A percentile compares a stretch with the other conserved stretches of the same genome.
Conservation (phyloP, 306 rosid species). For the Rosa lucieae region DNA sequence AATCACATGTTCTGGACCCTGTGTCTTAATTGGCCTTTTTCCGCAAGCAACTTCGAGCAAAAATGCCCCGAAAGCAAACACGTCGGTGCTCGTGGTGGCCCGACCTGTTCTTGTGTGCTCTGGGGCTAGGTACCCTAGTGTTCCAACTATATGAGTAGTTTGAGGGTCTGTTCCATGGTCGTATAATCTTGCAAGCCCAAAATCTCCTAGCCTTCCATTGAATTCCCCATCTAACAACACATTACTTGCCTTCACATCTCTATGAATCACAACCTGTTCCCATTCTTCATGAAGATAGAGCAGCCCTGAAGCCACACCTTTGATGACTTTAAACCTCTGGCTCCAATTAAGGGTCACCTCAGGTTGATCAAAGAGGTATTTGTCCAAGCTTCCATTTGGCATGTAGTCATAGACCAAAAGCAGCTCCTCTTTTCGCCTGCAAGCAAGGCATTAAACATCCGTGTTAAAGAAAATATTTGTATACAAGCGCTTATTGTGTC, state of each 20-base stretch:
- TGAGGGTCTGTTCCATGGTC: conserved; percentile 33
- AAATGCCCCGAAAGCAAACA: conserved; percentile 31
- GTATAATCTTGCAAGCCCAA: conserved; percentile 35
- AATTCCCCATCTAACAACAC: conserved; percentile 34
- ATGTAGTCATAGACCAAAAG: conserved; percentile 36
- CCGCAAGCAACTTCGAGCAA: conserved; percentile 35
- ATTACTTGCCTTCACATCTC: conserved; percentile 42
- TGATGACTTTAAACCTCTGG: conserved; percentile 31
- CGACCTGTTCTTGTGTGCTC: conserved; percentile 37
- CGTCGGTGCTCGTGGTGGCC: conserved; percentile 37
- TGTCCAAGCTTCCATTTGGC: conserved; percentile 43
- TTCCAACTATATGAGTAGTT: conserved; percentile 34
- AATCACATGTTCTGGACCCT: conserved; percentile 28
- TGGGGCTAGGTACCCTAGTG: conserved; percentile 41
- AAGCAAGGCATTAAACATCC: not conserved
- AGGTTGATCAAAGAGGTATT: conserved; percentile 27
- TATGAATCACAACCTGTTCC: conserved; percentile 35
- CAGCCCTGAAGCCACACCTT: conserved; percentile 36
- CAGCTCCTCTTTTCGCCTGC: conserved; percentile 36
- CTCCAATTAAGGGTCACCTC: conserved; percentile 23
- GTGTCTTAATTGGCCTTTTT: conserved; percentile 30
- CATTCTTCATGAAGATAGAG: conserved; percentile 46
- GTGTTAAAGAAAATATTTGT: not conserved
- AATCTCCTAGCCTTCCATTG: conserved; percentile 35
- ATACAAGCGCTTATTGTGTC: not conserved